Conservation (phyloP, 2,329 filamentous ascomycete species). For the Trichoderma arundinaceum region DNA sequence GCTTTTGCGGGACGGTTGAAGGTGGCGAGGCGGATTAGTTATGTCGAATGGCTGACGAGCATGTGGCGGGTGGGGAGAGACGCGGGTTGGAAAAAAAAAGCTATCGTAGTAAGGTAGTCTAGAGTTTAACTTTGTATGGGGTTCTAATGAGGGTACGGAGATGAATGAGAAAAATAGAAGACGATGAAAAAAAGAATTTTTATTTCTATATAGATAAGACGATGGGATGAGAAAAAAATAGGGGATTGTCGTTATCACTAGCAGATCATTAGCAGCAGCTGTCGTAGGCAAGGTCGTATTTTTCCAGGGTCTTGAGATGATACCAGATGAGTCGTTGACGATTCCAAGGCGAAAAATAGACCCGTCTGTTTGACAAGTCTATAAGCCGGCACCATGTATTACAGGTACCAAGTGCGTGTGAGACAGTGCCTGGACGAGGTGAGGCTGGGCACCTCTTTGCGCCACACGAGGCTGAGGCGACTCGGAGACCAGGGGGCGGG, state of each 20-base stretch:
- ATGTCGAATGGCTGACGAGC: not conserved
- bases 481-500: no score
- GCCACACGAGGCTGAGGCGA: conserved; percentile 19
- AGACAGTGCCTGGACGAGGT: not conserved
- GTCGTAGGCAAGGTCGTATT: not conserved
- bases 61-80: not conserved
- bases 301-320: not conserved
- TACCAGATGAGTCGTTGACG: not conserved
- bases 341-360: not conserved
- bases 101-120: no score
- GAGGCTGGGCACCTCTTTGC: not conserved
- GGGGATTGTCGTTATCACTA: not conserved
- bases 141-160: no score
- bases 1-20: not conserved
- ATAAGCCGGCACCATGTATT: no score
- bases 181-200: not conserved
- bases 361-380: no score
- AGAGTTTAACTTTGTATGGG: no score
- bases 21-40: conserved; percentile 13
- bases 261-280: not conserved
- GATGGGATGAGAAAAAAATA: not conserved
- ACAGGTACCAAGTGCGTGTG: no score
- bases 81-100: not conserved
- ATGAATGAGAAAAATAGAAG: not conserved
- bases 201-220: not conserved